Percentiles rank a stretch among this genome's conserved stretches.
Conservation (phyloP, 805 yeast species). For the Myxozyma neotropica region DNA sequence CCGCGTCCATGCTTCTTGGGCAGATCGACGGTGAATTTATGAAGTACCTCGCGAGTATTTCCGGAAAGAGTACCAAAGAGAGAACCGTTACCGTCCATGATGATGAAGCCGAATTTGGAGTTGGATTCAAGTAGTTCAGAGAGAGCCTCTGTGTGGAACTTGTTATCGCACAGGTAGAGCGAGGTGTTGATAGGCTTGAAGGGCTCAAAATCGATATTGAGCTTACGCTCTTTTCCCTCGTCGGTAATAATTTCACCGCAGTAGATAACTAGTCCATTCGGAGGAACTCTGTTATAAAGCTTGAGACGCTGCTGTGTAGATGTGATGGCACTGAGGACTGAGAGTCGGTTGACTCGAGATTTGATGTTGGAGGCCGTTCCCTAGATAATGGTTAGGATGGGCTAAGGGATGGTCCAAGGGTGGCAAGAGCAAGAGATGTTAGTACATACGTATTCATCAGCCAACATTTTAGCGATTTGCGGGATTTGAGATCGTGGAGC, state of each 20-base stretch:
- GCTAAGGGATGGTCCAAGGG: too few species aligned
- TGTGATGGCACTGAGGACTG: slow-evolving; percentile 94
- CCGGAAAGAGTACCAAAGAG: slow-evolving; percentile 94
- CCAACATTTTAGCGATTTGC: slow-evolving; percentile 82
- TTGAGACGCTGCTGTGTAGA: slow-evolving; percentile 97
- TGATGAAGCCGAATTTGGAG: slow-evolving; percentile 94
- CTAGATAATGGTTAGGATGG: not conserved
- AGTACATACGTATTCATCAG: slow-evolving; percentile 74
- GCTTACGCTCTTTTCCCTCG: slow-evolving; percentile 96
- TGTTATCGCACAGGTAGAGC: slow-evolving; percentile 91
- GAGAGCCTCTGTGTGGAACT: slow-evolving; percentile 96
- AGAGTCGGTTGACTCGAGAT: slow-evolving; percentile 94
- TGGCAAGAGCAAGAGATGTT: not conserved
- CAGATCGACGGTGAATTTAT: slow-evolving; percentile 93
- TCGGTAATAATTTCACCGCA: slow-evolving; percentile 98
- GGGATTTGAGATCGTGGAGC: slow-evolving; percentile 93
- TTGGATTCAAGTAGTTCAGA: slow-evolving; percentile 92
- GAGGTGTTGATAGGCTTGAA: slow-evolving; percentile 99
- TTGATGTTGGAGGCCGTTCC: slow-evolving; percentile 98
- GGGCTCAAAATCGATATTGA: slow-evolving; percentile 97
- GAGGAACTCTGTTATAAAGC: slow-evolving; percentile 84
- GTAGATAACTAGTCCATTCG: slow-evolving; percentile 91
- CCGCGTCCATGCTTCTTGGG: slow-evolving; percentile 99
- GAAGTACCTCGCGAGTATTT: slow-evolving; percentile 93
- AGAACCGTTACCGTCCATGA: slow-evolving; percentile 99